Percentiles rank a stretch among this genome's conserved stretches.
Evolutionary conservation across 1,284 basidiomycete genomes (phyloP).

Genomic region (Moniliophthora roreri): DNA sequence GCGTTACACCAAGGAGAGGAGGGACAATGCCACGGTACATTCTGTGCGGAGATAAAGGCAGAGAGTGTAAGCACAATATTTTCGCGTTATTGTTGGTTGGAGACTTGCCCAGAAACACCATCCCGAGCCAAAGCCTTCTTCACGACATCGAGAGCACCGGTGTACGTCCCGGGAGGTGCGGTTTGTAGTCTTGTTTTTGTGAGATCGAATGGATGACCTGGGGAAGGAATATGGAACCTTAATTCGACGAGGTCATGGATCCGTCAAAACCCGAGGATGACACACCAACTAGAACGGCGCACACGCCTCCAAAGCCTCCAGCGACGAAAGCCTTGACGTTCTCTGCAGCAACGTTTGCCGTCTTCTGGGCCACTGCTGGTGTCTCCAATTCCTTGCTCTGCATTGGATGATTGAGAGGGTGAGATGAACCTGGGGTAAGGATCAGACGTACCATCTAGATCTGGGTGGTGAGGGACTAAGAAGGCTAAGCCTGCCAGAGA

Average conservation of each 20-base stretch:
- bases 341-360: slow-evolving; percentile 45
- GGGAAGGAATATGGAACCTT: neutral
- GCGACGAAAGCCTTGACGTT: slow-evolving; percentile 84
- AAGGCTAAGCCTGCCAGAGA: too few relatives aligned
- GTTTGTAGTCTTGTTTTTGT: slow-evolving; percentile 98
- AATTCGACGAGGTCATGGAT: neutral
- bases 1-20: slow-evolving; percentile 94
- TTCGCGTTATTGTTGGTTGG: neutral
- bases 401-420: neutral
- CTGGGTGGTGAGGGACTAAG: neutral
- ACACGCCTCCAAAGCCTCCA: slow-evolving; percentile 89
- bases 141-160: slow-evolving; percentile 91
- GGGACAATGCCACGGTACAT: slow-evolving; percentile 97
- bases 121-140: slow-evolving; percentile 88
- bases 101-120: slow-evolving; percentile 80
- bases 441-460: neutral
- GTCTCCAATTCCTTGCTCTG: slow-evolving; percentile 18
- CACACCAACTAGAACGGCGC: slow-evolving; percentile 86
- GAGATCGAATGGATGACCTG: slow-evolving; percentile 96
- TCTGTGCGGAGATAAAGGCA: slow-evolving; percentile 36
- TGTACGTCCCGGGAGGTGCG: slow-evolving; percentile 87
- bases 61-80: neutral
- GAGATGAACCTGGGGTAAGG: neutral
- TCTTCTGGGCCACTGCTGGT: slow-evolving; percentile 22
- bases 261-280: slow-evolving; percentile 16